These are phyloP conservation scores for Pseudopithomyces chartarum DNA, from an alignment of 2,329 filamentous ascomycete species.

Conservation along the genomic window DNA sequence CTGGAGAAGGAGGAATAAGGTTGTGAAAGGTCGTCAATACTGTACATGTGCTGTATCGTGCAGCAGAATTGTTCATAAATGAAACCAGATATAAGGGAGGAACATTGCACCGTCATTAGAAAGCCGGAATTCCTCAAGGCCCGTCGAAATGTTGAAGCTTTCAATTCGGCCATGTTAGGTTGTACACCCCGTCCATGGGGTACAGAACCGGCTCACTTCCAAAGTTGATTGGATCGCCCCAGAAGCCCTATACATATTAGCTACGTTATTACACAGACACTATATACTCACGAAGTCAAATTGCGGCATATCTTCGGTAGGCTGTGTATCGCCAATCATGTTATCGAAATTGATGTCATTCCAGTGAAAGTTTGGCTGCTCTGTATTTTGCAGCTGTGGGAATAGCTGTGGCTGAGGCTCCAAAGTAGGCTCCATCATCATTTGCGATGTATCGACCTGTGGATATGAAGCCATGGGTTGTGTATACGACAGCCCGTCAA, in stretches of 20 bases:
- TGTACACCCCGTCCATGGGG: constrained; percentile 11
- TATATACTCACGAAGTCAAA: constrained; percentile 42
- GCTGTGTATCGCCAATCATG: constrained; percentile 33
- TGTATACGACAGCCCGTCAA: background rate
- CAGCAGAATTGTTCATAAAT: no score
- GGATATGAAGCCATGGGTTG: background rate
- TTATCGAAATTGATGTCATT: constrained; percentile 43
- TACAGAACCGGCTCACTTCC: constrained; percentile 29
- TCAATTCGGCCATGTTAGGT: background rate
- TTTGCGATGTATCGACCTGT: background rate
- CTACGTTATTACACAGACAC: background rate
- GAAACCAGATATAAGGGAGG: no score
- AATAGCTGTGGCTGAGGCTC: background rate
- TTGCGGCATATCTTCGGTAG: constrained; percentile 34
- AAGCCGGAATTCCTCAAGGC: no score
- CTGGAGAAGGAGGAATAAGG: background rate
- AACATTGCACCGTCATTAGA: no score
- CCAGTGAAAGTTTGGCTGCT: constrained; percentile 28
- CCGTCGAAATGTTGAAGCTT: background rate
- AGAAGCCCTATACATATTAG: constrained; percentile 37
- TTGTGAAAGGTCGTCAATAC: background rate
- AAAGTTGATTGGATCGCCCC: constrained; percentile 45
- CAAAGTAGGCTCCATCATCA: background rate
- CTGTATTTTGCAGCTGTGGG: constrained; percentile 12
- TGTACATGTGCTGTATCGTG: no score